Evolutionary conservation across 1,284 basidiomycete species (phyloP).

Genomic region (Chiua sp.): DNA sequence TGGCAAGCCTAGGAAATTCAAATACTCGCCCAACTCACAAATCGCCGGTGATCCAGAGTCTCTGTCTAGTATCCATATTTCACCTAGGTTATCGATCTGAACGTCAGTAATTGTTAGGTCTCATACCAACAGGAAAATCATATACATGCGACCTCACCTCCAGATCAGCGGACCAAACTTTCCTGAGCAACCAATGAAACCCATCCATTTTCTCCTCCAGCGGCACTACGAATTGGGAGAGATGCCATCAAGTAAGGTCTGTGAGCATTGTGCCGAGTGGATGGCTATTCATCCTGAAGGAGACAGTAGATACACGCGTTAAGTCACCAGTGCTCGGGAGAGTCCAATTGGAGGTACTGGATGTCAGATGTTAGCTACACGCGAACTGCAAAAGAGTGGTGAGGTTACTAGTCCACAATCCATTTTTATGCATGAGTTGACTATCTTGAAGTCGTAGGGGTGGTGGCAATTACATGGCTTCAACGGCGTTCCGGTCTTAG

Average conservation of each 20-base stretch:
- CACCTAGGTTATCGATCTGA: background rate
- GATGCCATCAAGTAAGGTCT: conserved; percentile 1
- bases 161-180: background rate
- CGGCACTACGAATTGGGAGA: background rate
- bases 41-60: background rate
- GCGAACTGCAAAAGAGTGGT: background rate
- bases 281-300: background rate
- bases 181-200: background rate
- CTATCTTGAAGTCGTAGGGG: background rate
- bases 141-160: background rate
- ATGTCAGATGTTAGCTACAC: background rate
- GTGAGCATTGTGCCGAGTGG: background rate
- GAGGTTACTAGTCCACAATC: background rate
- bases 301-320: background rate
- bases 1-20: background rate
- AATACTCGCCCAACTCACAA: background rate
- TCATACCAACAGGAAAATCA: background rate
- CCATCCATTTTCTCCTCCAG: background rate
- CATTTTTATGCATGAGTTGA: background rate
- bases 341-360: background rate
- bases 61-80: background rate
- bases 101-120: background rate
- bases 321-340: background rate
- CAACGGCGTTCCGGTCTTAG: background rate
- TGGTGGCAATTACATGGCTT: background rate